Conservation (phyloP, 202 grass and related monocot species). For the Saccharum hybrid region DNA sequence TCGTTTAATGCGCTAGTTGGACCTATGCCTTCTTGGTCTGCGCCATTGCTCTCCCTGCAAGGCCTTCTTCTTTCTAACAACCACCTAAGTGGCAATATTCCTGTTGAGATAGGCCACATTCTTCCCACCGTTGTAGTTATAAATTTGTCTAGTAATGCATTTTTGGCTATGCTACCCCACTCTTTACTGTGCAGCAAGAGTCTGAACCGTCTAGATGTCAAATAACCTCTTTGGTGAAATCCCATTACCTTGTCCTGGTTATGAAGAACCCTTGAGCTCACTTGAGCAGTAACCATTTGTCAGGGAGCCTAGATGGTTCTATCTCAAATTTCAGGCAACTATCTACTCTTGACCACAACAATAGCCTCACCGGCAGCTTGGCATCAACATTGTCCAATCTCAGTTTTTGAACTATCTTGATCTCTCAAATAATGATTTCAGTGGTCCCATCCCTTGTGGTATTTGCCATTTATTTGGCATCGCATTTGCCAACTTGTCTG, state of each 20-base stretch:
- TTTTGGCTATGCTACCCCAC: conserved; percentile 59
- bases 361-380: conserved; percentile 56
- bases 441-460: conserved; percentile 62
- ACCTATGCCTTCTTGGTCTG: conserved; percentile 44
- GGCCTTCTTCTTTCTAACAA: conserved; percentile 70
- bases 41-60: conserved; percentile 52
- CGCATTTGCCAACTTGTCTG: conserved; percentile 70
- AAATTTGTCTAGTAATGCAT: conserved; percentile 61
- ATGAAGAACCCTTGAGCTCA: conserved; percentile 38
- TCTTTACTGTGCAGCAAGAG: conserved; percentile 57
- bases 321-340: conserved; percentile 64
- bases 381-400: no score
- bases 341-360: conserved; percentile 69
- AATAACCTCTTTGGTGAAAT: conserved; percentile 69
- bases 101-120: conserved; percentile 50
- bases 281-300: conserved; percentile 13
- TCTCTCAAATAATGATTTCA: conserved; percentile 68
- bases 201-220: conserved; percentile 66
- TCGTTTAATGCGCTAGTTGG: conserved; percentile 69
- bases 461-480: conserved; percentile 55
- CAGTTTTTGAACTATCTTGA: conserved; percentile 76
- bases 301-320: no score
- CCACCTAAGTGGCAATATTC: conserved; percentile 57
- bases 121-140: conserved; percentile 59
- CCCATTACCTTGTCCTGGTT: conserved; percentile 45